These are phyloP conservation scores for Prosopis cineraria DNA, from an alignment of 306 rosid genomes.

Conservation along the genomic window DNA sequence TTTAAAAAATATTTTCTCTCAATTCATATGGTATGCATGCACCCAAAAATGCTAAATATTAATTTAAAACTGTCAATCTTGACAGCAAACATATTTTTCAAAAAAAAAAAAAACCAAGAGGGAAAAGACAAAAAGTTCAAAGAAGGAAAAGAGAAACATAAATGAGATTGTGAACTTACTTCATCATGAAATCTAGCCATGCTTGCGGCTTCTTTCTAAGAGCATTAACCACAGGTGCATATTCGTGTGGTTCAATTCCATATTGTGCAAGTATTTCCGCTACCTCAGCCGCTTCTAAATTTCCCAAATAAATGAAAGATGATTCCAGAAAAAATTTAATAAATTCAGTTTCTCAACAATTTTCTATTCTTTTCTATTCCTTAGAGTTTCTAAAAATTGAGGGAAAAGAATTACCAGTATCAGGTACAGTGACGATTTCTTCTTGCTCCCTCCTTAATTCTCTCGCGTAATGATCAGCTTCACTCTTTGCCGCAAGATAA, in stretches of 20 bases:
- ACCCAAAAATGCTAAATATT: not conserved
- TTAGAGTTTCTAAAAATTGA: not conserved
- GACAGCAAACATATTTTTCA: not conserved
- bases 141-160: not conserved
- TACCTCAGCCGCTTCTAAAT: slow-evolving; percentile 87
- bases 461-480: slow-evolving; percentile 76
- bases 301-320: not conserved
- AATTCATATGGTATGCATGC: too few relatives aligned
- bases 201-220: slow-evolving; percentile 82
- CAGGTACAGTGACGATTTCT: slow-evolving; percentile 74
- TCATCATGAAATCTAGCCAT: slow-evolving; percentile 99
- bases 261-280: slow-evolving; percentile 74
- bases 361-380: too few relatives aligned
- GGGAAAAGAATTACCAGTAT: slow-evolving; percentile 49
- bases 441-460: slow-evolving; percentile 87
- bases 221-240: slow-evolving; percentile 79
- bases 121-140: not conserved
- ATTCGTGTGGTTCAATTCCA: slow-evolving; percentile 79
- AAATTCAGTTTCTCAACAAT: not conserved
- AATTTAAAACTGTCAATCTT: not conserved
- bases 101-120: not conserved
- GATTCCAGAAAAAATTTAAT: not conserved
- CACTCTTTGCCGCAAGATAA: slow-evolving; percentile 91
- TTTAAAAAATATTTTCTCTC: too few relatives aligned
- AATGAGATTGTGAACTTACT: slow-evolving; percentile 46